A percentile compares a stretch with the other conserved stretches of the same genome.
phyloP scores from a whole-genome alignment of 805 yeast species.

The Allodekkera sacchari region DNA sequence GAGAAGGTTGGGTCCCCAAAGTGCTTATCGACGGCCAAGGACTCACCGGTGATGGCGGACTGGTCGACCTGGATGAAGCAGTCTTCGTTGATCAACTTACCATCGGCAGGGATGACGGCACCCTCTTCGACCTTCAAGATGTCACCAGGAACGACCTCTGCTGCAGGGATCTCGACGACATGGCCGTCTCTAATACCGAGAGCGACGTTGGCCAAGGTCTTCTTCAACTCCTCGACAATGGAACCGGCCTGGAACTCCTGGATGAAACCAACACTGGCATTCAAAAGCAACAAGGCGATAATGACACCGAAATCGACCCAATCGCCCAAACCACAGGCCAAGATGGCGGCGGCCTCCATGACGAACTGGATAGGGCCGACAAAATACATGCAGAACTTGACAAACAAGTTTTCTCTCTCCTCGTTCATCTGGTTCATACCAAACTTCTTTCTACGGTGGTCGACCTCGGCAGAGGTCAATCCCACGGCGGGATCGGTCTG shows the following conservation, averaged over 20 bases:
- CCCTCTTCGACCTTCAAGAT: constrained; percentile 87
- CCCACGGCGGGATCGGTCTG: constrained; percentile 75
- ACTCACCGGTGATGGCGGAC: constrained; percentile 92
- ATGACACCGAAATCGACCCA: constrained; percentile 98
- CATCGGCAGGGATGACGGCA: constrained; percentile 87
- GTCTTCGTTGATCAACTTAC: constrained; percentile 75
- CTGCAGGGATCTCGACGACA: constrained; percentile 64
- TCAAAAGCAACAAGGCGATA: constrained; percentile 69
- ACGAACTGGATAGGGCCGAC: constrained; percentile 94
- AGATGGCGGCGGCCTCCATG: constrained; percentile 91
- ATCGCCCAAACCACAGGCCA: constrained; percentile 92
- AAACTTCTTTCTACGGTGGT: constrained; percentile 76
- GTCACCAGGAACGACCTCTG: constrained; percentile 92
- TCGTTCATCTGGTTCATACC: constrained; percentile 89
- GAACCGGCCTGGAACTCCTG: constrained; percentile 96
- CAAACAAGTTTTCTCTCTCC: constrained; percentile 67
- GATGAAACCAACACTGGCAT: constrained; percentile 86
- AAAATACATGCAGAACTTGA: constrained; percentile 78
- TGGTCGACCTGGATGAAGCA: constrained; percentile 81
- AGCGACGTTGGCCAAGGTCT: constrained; percentile 83
- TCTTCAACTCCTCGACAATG: constrained; percentile 87
- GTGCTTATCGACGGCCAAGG: constrained; percentile 83
- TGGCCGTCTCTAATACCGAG: constrained; percentile 74
- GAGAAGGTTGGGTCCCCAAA: constrained; percentile 77
- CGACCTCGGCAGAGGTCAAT: constrained; percentile 66